Evolutionary conservation across 371 early-diverging fungal species (phyloP).

Genomic region (Entomophthora muscae): DNA sequence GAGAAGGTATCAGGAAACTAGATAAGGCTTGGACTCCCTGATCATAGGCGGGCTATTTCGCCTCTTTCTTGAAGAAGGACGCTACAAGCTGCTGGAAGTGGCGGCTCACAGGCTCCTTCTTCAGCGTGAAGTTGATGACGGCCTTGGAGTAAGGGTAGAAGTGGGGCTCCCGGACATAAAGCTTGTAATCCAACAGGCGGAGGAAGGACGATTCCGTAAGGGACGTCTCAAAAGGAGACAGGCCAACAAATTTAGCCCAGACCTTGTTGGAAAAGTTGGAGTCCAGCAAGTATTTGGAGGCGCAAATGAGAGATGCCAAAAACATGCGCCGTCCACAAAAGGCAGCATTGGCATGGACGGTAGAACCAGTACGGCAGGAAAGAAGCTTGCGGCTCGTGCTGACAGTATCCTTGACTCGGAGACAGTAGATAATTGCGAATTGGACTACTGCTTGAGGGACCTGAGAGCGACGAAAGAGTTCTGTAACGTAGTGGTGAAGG

Average conservation of each 20-base stretch:
- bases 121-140: neutral
- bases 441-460: slow-evolving; percentile 66
- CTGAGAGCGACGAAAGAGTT: slow-evolving; percentile 52
- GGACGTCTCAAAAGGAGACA: slow-evolving; percentile 49
- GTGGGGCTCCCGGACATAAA: slow-evolving; percentile 38
- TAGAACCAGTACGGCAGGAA: neutral
- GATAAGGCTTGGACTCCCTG: no score
- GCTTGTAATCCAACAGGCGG: slow-evolving; percentile 46
- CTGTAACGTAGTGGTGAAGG: slow-evolving; percentile 13
- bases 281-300: slow-evolving; percentile 64
- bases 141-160: neutral
- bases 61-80: neutral
- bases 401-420: slow-evolving; percentile 21
- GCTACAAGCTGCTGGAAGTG: neutral
- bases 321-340: slow-evolving; percentile 66
- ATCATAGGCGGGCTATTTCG: no score
- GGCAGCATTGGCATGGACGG: slow-evolving; percentile 19
- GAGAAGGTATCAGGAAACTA: no score
- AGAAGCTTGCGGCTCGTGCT: neutral
- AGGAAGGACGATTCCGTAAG: slow-evolving; percentile 51
- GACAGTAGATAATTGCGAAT: slow-evolving; percentile 47
- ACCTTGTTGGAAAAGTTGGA: slow-evolving; percentile 62
- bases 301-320: slow-evolving; percentile 53
- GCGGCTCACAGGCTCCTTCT: neutral
- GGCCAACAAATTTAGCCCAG: slow-evolving; percentile 60